Percentiles rank a stretch among this genome's conserved stretches.
phyloP scores from a whole-genome alignment of 352 stramenopile genomes.

The Pythium monospermum region DNA sequence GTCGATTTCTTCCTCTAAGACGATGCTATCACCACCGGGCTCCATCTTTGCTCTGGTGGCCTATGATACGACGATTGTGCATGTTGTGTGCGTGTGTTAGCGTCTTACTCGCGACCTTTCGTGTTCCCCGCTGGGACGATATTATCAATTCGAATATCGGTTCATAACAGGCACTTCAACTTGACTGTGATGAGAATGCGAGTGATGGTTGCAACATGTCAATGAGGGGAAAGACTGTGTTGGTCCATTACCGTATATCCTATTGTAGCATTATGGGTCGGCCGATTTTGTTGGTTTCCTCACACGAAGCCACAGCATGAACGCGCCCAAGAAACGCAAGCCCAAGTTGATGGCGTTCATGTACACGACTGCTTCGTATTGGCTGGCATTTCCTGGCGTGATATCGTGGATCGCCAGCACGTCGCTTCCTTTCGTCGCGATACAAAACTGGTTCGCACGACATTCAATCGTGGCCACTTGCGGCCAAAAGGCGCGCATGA shows the following conservation, averaged over 20 bases:
- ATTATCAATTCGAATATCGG: too few species aligned
- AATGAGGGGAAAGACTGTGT: too few species aligned
- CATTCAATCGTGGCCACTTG: conserved; percentile 25
- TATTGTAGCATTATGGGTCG: too few species aligned
- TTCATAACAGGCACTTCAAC: too few species aligned
- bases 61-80: too few species aligned
- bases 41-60: conserved; percentile 48
- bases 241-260: too few species aligned
- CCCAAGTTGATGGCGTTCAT: conserved; percentile 18
- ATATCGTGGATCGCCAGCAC: conserved; percentile 24
- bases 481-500: conserved; percentile 31
- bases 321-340: conserved; percentile 10
- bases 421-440: conserved; percentile 7
- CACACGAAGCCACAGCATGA: conserved; percentile 16
- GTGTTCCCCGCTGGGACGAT: too few species aligned
- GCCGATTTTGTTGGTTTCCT: conserved; percentile 1
- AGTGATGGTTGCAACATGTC: too few species aligned
- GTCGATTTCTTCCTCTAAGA: conserved; percentile 94
- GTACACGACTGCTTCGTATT: conserved; percentile 7
- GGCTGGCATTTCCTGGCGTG: not conserved
- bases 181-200: too few species aligned
- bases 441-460: conserved; percentile 7
- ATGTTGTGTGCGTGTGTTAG: too few species aligned
- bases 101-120: too few species aligned
- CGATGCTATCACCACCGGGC: conserved; percentile 69